Conservation (phyloP, 192 early-diverging fungal species). For the Coemansia sp. region DNA sequence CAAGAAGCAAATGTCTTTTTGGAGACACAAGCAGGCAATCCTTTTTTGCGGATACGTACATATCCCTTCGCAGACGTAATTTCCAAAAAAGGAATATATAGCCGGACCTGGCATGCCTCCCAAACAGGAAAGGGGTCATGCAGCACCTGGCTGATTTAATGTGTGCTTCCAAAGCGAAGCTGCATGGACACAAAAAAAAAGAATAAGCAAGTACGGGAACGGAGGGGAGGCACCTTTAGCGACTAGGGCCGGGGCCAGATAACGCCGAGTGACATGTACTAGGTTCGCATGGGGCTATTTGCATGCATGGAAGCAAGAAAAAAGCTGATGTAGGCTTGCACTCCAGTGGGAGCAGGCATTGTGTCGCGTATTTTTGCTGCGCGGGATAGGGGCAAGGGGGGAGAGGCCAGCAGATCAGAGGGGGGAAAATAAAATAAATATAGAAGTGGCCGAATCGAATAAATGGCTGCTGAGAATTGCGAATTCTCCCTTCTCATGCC, state of each 20-base stretch:
- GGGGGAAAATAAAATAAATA: not conserved
- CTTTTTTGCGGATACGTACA: not conserved
- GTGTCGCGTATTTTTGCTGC: not conserved
- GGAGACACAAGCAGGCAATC: not conserved
- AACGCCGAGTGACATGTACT: not conserved
- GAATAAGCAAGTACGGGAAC: not conserved
- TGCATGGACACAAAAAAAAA: not conserved
- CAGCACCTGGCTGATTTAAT: not conserved
- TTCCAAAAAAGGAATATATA: conserved; percentile 7
- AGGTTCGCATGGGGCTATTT: not conserved
- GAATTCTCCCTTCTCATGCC: not conserved
- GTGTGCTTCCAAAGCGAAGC: not conserved
- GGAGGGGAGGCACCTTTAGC: not conserved
- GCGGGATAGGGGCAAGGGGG: not conserved
- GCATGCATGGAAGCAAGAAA: not conserved
- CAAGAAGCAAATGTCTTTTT: not conserved
- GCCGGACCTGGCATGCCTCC: not conserved
- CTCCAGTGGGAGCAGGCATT: not conserved
- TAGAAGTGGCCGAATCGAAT: not conserved
- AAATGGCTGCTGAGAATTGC: not conserved
- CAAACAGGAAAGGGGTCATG: not conserved
- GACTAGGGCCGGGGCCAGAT: not conserved
- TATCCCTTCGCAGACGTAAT: not conserved
- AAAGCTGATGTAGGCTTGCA: not conserved
- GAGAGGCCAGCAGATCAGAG: not conserved